phyloP scores from a whole-genome alignment of 2,329 filamentous ascomycete species.

The Scopulariopsis brevicaulis region DNA sequence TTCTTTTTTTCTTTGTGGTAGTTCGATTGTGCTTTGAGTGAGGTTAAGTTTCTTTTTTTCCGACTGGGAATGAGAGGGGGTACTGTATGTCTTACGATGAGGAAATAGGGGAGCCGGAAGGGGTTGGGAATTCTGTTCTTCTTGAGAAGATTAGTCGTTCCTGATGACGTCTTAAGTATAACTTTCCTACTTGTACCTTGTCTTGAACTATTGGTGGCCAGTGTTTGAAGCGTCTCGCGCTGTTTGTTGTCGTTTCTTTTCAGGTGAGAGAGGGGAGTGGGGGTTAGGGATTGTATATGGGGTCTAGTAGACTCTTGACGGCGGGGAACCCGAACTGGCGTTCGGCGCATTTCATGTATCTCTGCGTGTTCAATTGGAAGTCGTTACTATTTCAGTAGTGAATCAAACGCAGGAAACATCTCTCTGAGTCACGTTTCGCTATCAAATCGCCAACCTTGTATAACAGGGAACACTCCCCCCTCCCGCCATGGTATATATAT shows the following conservation, averaged over 20 bases:
- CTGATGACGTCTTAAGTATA: not conserved
- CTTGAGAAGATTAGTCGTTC: not conserved
- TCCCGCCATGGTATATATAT: too few relatives aligned
- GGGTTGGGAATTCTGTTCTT: not conserved
- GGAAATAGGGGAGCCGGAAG: not conserved
- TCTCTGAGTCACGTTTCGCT: too few relatives aligned
- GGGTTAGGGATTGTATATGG: not conserved
- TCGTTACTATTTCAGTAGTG: too few relatives aligned
- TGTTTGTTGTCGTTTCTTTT: not conserved
- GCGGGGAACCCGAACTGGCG: not conserved
- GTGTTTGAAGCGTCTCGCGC: not conserved
- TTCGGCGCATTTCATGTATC: not conserved
- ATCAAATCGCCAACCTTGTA: too few relatives aligned
- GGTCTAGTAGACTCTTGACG: not conserved
- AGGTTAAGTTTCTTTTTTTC: not conserved
- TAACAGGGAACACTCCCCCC: too few relatives aligned
- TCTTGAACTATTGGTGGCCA: not conserved
- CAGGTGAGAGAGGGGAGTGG: not conserved
- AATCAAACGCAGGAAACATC: not conserved
- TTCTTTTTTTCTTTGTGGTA: constrained; percentile 4
- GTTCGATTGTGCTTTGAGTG: not conserved
- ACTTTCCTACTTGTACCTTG: not conserved
- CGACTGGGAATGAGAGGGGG: not conserved
- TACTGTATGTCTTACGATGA: not conserved
- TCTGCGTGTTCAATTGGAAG: too few relatives aligned